Conservation (phyloP, 192 early-diverging fungal species). For the Coemansia sp. region DNA sequence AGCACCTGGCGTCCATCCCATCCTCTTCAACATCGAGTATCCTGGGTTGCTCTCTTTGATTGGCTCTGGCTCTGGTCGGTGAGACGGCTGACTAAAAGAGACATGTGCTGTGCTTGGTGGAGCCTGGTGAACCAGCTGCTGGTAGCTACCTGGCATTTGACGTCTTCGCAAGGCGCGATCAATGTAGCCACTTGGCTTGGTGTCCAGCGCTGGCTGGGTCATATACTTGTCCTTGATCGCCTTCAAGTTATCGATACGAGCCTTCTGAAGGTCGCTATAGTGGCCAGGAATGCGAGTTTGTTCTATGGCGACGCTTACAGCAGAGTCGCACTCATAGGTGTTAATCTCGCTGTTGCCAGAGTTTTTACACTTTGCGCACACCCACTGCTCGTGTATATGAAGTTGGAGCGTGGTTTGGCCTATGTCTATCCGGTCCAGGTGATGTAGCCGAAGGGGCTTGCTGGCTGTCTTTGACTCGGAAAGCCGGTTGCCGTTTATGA, state of each 20-base stretch:
- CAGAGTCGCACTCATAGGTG: not conserved
- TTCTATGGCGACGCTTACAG: not conserved
- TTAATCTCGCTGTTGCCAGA: slow-evolving; percentile 54
- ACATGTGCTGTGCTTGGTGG: not conserved
- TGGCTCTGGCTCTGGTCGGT: not conserved
- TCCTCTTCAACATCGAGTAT: slow-evolving; percentile 34
- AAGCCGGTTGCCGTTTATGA: slow-evolving; percentile 64
- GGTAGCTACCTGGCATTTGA: slow-evolving; percentile 3
- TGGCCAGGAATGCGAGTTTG: not conserved
- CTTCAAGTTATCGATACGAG: slow-evolving; percentile 19
- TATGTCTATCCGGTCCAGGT: slow-evolving; percentile 58
- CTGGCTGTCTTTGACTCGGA: slow-evolving; percentile 64
- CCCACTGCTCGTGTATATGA: slow-evolving; percentile 64
- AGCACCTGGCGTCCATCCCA: slow-evolving; percentile 46
- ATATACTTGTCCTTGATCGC: slow-evolving; percentile 26
- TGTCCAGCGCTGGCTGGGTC: not conserved
- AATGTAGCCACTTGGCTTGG: slow-evolving; percentile 9
- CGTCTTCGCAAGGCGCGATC: slow-evolving; percentile 31
- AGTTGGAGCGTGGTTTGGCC: slow-evolving; percentile 62
- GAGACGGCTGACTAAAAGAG: not conserved
- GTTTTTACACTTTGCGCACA: slow-evolving; percentile 62
- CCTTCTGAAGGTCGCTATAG: slow-evolving; percentile 7
- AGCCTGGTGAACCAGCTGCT: not conserved
- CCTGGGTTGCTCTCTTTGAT: slow-evolving; percentile 28
- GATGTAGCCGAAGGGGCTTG: slow-evolving; percentile 56